Evolutionary conservation across 2,329 filamentous ascomycete species (phyloP).

Genomic region (Aspergillus flavus): DNA sequence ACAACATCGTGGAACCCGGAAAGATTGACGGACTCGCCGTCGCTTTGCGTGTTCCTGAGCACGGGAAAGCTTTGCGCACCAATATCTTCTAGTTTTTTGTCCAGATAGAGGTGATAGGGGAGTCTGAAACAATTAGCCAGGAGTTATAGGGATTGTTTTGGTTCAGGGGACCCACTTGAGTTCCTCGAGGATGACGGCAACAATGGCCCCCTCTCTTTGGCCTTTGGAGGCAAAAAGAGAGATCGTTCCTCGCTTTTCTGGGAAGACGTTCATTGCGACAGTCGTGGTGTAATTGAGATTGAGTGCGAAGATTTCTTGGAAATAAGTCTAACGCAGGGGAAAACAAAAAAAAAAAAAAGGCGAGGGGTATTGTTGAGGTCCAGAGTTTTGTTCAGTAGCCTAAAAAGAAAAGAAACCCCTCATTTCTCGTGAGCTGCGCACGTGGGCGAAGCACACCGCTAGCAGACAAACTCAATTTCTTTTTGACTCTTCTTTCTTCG

Average conservation of each 20-base stretch:
- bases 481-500: not conserved
- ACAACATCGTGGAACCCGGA: not conserved
- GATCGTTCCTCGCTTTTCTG: constrained; percentile 10
- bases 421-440: not conserved
- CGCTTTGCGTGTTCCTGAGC: constrained; percentile 6
- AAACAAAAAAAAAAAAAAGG: not conserved
- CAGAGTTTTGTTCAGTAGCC: no score
- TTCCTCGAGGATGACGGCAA: constrained; percentile 10
- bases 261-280: constrained; percentile 14
- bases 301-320: not conserved
- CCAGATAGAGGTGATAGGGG: constrained; percentile 6
- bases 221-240: constrained; percentile 4
- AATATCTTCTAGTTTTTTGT: constrained; percentile 1
- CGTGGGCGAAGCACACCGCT: constrained; percentile 6
- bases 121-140: not conserved
- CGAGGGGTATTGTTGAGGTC: not conserved
- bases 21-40: constrained; percentile 2
- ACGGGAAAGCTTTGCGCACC: constrained; percentile 1
- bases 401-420: not conserved
- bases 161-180: constrained; percentile 6
- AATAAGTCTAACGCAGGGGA: not conserved
- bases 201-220: constrained; percentile 6
- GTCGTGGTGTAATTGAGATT: not conserved
- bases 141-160: no score
- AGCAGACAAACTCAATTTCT: not conserved